phyloP scores from a whole-genome alignment of 345 rosid genomes.

The Brassica cretica region DNA sequence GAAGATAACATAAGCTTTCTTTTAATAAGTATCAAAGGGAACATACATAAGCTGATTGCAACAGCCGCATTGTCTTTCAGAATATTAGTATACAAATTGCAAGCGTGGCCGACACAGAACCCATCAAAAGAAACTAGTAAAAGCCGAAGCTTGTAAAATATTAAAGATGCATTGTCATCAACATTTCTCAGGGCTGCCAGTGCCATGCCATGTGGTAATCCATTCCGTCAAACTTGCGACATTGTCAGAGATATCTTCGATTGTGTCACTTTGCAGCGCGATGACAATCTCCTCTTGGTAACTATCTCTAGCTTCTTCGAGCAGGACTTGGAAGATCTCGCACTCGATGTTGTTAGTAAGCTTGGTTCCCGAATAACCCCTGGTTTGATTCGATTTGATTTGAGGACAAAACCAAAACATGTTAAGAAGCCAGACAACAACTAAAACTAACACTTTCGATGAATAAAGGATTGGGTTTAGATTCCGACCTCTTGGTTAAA shows the following conservation, averaged over 20 bases:
- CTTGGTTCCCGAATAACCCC: conserved; percentile 72
- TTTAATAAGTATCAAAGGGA: not conserved
- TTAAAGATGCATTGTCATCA: not conserved
- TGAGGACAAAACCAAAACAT: conserved; percentile 3
- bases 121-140: not conserved
- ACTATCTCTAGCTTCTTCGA: conserved; percentile 87
- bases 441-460: not conserved
- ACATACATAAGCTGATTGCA: conserved; percentile 18
- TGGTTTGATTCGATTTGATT: conserved; percentile 32
- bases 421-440: not conserved
- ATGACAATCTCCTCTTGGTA: conserved; percentile 58
- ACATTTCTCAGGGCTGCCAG: conserved; percentile 41
- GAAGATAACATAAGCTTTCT: not conserved
- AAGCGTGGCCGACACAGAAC: not conserved
- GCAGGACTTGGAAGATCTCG: conserved; percentile 70
- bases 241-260: conserved; percentile 66
- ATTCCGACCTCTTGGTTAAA: conserved; percentile 62
- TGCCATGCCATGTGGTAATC: conserved; percentile 48
- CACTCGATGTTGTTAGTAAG: conserved; percentile 81
- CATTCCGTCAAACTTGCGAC: conserved; percentile 58
- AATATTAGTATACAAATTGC: conserved; percentile 5
- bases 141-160: not conserved
- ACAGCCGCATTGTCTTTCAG: not conserved
- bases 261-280: conserved; percentile 57
- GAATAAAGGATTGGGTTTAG: not conserved